Base-by-base conservation (phyloP, 306 rosid species). In the Dalbergia oliveri region DNA sequence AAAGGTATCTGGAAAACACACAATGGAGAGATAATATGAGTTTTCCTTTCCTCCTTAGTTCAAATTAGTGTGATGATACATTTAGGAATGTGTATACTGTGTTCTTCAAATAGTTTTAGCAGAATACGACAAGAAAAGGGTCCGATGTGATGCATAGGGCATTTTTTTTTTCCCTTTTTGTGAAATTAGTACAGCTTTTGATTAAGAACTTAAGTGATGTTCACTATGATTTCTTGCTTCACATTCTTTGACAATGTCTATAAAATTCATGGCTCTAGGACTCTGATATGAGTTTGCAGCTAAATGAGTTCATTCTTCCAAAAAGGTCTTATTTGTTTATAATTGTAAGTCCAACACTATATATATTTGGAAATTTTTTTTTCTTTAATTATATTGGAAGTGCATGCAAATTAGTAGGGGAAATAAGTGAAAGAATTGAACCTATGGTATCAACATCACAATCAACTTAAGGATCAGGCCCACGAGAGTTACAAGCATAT, bases 1-100 rank as follows among this genome's bases (percentile, higher is more conserved):
- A 89, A 82, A 77, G 93, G 88, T 54, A 76, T 91, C 68, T 93
- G 97, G 97, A 89, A 82, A 69, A 81, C 79, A 69, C 66, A 86
- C 50, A 73, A 51, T 39, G 54, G 83, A 85, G 79, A 83, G 14
- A 33, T 67, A n/a, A 7, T 57, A 8, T 73, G 60, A 60, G 43
- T 37, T 70, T 12, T 47, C n/a, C 41, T 72, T 61, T 62, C 15
- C 58, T 11, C 14, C 11, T 15, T 50, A 62, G 72, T 59, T 79
- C 15, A 72, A 73, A 79, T 49, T 75, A 68, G 61, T 50, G 3
- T 61, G 47, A 23, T 31, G 23, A 59, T 26, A 26, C 31, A 15
- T 66, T 69, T 75, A 66, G 78, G 77, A 57, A 64, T 79, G 23
- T 79, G 73, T 78, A 83, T 75, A 77, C 66, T 51, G 9, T 66